Evolutionary conservation across 768 basidiomycete species (phyloP).

Genomic region (Lentinula sp.): DNA sequence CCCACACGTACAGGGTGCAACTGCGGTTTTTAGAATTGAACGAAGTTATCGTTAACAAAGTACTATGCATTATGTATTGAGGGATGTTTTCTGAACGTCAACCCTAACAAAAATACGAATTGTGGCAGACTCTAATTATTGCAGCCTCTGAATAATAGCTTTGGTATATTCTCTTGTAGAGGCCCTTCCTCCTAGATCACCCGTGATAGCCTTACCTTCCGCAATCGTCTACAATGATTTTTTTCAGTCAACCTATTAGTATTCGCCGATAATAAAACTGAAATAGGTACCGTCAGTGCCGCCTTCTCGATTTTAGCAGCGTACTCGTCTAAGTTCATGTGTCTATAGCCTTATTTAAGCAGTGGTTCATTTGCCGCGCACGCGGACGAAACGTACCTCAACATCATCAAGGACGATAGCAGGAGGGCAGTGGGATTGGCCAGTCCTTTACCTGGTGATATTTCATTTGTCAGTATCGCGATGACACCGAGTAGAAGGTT

Average conservation of each 20-base stretch:
- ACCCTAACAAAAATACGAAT: background rate
- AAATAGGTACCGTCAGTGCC: slow-evolving; percentile 68
- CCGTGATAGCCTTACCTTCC: slow-evolving; percentile 92
- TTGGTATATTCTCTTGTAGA: slow-evolving; percentile 85
- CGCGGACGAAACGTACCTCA: slow-evolving; percentile 53
- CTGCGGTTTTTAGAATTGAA: background rate
- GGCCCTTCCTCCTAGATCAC: slow-evolving; percentile 92
- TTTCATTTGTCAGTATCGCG: background rate
- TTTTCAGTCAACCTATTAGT: slow-evolving; percentile 3
- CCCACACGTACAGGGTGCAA: background rate
- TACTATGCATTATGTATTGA: too few relatives aligned
- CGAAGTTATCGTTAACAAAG: too few relatives aligned
- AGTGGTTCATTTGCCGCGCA: slow-evolving; percentile 4
- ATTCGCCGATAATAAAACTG: background rate
- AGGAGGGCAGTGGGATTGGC: slow-evolving; percentile 99
- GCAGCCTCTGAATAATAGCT: slow-evolving; percentile 77
- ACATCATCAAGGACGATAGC: slow-evolving; percentile 95
- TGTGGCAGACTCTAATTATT: slow-evolving; percentile 13
- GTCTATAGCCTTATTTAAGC: slow-evolving; percentile 40
- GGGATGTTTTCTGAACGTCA: too few relatives aligned
- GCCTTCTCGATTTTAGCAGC: slow-evolving; percentile 92
- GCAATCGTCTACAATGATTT: slow-evolving; percentile 74
- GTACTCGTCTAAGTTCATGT: slow-evolving; percentile 84
- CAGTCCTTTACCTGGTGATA: slow-evolving; percentile 67
- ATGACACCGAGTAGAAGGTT: background rate